Evolutionary conservation across 495 filamentous ascomycete species (phyloP).

Genomic region (Hypoxylon trugodes): DNA sequence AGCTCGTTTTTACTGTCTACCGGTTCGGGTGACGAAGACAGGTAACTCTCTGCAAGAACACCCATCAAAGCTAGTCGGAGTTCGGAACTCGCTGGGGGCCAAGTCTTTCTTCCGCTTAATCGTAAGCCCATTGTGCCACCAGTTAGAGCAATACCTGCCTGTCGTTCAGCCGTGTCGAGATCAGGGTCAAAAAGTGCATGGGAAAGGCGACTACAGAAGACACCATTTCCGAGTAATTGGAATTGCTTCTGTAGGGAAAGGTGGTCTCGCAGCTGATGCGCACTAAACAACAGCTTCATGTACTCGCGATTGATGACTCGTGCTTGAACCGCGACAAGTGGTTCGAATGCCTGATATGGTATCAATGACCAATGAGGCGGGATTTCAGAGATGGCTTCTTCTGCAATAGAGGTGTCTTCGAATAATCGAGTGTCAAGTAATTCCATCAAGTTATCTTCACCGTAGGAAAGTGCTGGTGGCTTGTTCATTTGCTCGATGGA

Average conservation of each 20-base stretch:
- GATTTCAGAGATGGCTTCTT: constrained; percentile 50
- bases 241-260: constrained; percentile 79
- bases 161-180: constrained; percentile 79
- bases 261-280: constrained; percentile 78
- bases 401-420: neutral
- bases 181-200: constrained; percentile 88
- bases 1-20: constrained; percentile 59
- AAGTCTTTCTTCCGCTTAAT: constrained; percentile 76
- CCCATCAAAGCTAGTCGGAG: constrained; percentile 88
- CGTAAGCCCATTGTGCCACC: constrained; percentile 82
- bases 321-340: constrained; percentile 76
- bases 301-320: constrained; percentile 77
- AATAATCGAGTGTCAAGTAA: constrained; percentile 44
- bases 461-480: constrained; percentile 31
- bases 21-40: constrained; percentile 12
- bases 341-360: constrained; percentile 77
- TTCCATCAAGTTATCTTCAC: constrained; percentile 44
- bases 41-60: constrained; percentile 79
- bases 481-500: constrained; percentile 59
- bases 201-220: constrained; percentile 79
- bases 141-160: constrained; percentile 69
- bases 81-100: constrained; percentile 95
- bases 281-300: constrained; percentile 80
- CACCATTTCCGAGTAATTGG: constrained; percentile 83
- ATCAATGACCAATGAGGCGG: constrained; percentile 76